Percentiles rank a stretch among this genome's conserved stretches.
Evolutionary conservation across 1,284 basidiomycete genomes (phyloP).

Genomic region (Cryptococcus sp.): DNA sequence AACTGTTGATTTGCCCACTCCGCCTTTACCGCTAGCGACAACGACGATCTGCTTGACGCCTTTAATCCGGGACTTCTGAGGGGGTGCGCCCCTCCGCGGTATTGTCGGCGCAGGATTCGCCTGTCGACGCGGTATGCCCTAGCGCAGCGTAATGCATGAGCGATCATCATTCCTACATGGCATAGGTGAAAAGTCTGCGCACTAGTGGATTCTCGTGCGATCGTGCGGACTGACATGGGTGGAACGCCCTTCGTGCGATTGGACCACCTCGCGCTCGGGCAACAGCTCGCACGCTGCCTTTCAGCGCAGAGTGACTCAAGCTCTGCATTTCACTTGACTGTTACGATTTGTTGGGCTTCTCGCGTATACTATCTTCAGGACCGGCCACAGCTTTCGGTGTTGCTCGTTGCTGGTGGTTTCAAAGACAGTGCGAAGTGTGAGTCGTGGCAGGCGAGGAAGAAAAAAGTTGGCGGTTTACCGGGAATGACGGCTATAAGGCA

Average conservation of each 20-base stretch:
- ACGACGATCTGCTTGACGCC: conserved; percentile 67
- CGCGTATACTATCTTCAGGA: too few relatives aligned
- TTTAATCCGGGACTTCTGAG: conserved; percentile 56
- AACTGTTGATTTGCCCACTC: conserved; percentile 94
- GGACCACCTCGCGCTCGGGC: too few relatives aligned
- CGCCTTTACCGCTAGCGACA: conserved; percentile 94
- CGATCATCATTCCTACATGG: not conserved
- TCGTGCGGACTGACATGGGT: not conserved
- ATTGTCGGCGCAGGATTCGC: conserved; percentile 50
- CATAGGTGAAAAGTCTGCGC: conserved; percentile 4
- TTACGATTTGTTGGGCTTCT: too few relatives aligned
- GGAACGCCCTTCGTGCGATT: not conserved
- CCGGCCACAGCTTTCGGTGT: too few relatives aligned
- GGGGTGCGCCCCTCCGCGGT: conserved; percentile 54
- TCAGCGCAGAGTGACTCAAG: not conserved
- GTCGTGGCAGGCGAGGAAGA: too few relatives aligned
- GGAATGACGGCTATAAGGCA: too few relatives aligned
- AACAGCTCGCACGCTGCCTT: not conserved
- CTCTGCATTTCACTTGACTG: too few relatives aligned
- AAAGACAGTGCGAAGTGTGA: too few relatives aligned
- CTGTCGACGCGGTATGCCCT: conserved; percentile 50
- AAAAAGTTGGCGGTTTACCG: too few relatives aligned
- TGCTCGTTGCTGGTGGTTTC: too few relatives aligned
- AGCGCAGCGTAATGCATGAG: not conserved
- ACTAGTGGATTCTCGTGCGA: conserved; percentile 49